phyloP scores from a whole-genome alignment of 768 basidiomycete species.

The Psilocybe azurescens region DNA sequence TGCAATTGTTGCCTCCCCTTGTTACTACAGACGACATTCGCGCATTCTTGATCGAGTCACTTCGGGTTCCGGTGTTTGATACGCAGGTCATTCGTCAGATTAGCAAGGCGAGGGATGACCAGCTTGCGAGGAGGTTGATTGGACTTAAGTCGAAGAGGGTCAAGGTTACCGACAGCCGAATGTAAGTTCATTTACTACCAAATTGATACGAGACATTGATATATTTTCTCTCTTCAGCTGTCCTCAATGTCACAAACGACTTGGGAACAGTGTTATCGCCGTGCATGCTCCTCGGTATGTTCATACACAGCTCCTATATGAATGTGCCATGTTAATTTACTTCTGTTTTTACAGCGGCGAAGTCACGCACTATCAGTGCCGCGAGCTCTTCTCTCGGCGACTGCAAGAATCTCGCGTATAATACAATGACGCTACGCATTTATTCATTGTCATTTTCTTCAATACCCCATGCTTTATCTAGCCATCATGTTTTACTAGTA shows the following conservation, averaged over 20 bases:
- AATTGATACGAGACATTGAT: background rate
- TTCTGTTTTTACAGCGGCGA: conserved; percentile 68
- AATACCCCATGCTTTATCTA: background rate
- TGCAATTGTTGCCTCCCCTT: conserved; percentile 89
- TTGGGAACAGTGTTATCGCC: conserved; percentile 93
- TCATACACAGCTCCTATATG: background rate
- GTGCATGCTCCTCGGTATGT: conserved; percentile 87
- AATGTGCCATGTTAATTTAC: background rate
- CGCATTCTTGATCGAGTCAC: conserved; percentile 75
- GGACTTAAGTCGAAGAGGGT: conserved; percentile 80
- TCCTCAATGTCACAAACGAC: conserved; percentile 93
- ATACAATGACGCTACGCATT: conserved; percentile 1
- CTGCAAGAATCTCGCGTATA: conserved; percentile 47
- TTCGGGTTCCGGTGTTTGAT: conserved; percentile 72
- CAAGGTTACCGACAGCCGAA: conserved; percentile 89
- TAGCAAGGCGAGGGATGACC: conserved; percentile 76
- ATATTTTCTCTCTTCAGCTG: conserved; percentile 57
- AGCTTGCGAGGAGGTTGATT: conserved; percentile 76
- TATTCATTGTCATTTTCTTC: background rate
- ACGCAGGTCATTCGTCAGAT: conserved; percentile 72
- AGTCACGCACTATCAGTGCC: conserved; percentile 96
- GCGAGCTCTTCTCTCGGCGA: conserved; percentile 76
- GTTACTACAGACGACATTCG: conserved; percentile 84
- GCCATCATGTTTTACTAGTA: too few species aligned
- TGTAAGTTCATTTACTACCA: conserved; percentile 60